These are phyloP conservation scores for Suillus occidentalis DNA, from an alignment of 768 basidiomycete genomes.

Conservation along the genomic window DNA sequence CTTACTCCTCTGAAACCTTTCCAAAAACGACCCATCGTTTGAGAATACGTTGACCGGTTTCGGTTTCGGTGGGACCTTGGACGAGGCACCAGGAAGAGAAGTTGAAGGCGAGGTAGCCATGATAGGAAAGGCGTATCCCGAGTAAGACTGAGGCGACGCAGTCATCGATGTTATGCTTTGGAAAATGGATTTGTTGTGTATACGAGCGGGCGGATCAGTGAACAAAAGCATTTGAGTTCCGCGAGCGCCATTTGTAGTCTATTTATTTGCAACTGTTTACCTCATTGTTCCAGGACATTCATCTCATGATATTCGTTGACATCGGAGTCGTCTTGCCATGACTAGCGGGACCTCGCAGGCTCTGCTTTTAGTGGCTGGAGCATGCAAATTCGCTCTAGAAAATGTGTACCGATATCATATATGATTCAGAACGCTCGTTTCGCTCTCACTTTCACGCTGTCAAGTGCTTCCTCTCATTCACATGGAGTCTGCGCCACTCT, in stretches of 20 bases:
- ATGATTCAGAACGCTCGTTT: neutral
- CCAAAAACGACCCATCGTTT: conserved; percentile 68
- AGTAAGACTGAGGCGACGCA: conserved; percentile 3
- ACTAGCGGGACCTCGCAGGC: neutral
- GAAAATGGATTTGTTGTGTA: neutral
- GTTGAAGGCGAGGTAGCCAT: conserved; percentile 22
- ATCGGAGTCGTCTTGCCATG: neutral
- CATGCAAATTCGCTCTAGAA: neutral
- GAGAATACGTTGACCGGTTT: conserved; percentile 64
- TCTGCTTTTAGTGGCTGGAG: neutral
- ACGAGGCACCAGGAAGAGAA: conserved; percentile 18
- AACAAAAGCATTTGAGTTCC: neutral
- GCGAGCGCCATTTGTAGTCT: neutral
- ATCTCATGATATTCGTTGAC: neutral
- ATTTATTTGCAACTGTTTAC: neutral
- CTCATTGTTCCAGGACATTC: neutral
- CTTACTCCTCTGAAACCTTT: conserved; percentile 59
- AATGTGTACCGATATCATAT: neutral
- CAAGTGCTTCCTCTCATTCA: neutral
- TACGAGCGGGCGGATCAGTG: neutral
- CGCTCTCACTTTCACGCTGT: neutral
- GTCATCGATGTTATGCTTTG: neutral
- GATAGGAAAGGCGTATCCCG: conserved; percentile 19
- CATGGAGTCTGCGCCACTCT: neutral
- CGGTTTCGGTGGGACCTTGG: conserved; percentile 28